Evolutionary conservation across 2,329 filamentous ascomycete species (phyloP), one percentile per base, ranked within the genome.

Genomic region (Chaetothyriales sp.): DNA sequence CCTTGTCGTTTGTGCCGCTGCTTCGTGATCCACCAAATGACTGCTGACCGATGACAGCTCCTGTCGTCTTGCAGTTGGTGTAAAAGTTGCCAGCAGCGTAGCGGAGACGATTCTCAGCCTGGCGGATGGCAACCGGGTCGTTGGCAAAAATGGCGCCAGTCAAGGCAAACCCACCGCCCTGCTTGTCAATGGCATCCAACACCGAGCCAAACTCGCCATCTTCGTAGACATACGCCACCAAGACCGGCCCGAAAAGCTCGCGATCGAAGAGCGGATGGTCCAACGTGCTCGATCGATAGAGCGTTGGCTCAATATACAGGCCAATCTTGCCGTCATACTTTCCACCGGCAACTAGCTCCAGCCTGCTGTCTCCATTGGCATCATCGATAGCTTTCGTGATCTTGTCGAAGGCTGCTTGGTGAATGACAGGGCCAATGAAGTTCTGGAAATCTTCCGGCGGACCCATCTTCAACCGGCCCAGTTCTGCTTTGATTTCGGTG

Each of bases 51-150:
- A 78, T 74, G 6, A 77, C 69, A 0, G 76, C 73, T 1, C 73
- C 76, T 0, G 77, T 80, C 50, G 73, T 77, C 67, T 79, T 79
- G 65, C 73, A 76, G 63, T 79, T 79, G 51, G 77, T 67, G 61
- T 79, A 79, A 48, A 80, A 75, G 66, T 78, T 80, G 46, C 76
- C 77, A 8, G 76, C 76, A 13, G 75, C 67, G 60, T 77, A 75
- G 44, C 74, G 70, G 20, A 80, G 70, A 15, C 66, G 66, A 19
- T 74, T 68, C 63, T 77, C 72, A 1, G 76, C 76, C 51, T 75
- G 65, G 1, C 72, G 70, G 37, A 76, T 69, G 7, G 72, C 75
- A 10, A 61, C 62, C 0, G 70, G 71, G 58, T 76, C 73, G 5
- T 69, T 66, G 40, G 73, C 73, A 59, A 77, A 77, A 47, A 77